These are phyloP conservation scores for Fusarium vanettenii DNA, from an alignment of 2,329 filamentous ascomycete genomes.

Conservation along the genomic window DNA sequence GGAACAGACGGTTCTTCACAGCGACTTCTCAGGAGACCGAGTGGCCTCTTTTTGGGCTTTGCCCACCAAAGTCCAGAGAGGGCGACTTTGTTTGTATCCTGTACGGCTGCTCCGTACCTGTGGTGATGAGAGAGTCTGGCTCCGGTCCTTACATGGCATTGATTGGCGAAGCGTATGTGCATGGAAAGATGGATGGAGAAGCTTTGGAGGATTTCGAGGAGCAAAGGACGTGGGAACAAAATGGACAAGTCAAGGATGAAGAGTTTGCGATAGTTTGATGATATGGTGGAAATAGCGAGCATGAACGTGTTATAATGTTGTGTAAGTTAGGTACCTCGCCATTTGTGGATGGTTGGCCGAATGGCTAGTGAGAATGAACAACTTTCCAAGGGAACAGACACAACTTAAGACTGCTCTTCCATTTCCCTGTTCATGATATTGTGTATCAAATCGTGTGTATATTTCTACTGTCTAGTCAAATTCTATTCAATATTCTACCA, in stretches of 20 bases:
- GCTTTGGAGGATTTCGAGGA: neutral
- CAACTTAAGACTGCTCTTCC: too few species aligned
- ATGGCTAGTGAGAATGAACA: too few species aligned
- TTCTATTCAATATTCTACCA: slow-evolving; percentile 20
- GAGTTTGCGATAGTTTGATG: neutral
- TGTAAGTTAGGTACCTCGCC: too few species aligned
- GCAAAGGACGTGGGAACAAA: neutral
- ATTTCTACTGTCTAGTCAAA: neutral
- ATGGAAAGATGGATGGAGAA: neutral
- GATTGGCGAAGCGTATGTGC: neutral
- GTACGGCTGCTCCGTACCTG: neutral
- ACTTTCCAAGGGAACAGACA: too few species aligned
- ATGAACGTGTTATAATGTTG: too few species aligned
- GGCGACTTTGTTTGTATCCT: neutral
- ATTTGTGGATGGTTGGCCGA: too few species aligned
- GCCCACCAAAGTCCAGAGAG: neutral
- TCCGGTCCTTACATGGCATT: neutral
- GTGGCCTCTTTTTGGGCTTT: neutral
- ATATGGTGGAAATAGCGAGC: neutral
- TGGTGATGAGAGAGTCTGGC: neutral
- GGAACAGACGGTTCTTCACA: neutral
- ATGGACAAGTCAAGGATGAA: neutral
- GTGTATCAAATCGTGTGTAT: neutral
- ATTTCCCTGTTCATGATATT: too few species aligned
- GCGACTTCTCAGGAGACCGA: neutral